phyloP scores from a whole-genome alignment of 1,284 basidiomycete genomes.

The Pseudozyma pruni region DNA sequence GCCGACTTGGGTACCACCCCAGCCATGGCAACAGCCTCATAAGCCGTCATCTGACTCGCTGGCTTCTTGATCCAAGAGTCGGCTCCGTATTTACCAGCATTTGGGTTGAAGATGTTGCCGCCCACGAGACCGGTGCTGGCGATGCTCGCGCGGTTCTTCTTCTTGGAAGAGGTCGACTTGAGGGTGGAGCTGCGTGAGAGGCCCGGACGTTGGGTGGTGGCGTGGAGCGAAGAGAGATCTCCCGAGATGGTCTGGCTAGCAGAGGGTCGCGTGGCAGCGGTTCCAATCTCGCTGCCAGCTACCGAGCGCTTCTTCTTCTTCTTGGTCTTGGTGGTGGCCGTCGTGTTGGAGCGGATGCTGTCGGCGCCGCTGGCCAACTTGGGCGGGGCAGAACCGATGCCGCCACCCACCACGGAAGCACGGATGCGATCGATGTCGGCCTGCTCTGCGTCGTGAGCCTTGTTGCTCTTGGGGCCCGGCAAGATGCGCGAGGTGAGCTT shows the following conservation, averaged over 20 bases:
- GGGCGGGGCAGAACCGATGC: constrained; percentile 30
- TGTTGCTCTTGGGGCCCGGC: constrained; percentile 56
- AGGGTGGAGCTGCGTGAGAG: constrained; percentile 47
- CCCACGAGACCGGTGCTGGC: constrained; percentile 33
- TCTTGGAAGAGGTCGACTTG: constrained; percentile 51
- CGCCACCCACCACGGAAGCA: constrained; percentile 57
- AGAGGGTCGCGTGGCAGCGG: constrained; percentile 51
- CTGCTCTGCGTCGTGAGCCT: constrained; percentile 31
- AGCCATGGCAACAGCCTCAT: constrained; percentile 57
- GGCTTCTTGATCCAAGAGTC: constrained; percentile 54
- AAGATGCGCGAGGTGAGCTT: constrained; percentile 50
- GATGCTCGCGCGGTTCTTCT: constrained; percentile 54
- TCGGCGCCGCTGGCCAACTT: constrained; percentile 26
- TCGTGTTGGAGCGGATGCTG: constrained; percentile 36
- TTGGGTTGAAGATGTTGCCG: constrained; percentile 46
- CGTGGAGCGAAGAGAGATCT: constrained; percentile 42
- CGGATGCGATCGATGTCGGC: constrained; percentile 53
- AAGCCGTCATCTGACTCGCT: constrained; percentile 45
- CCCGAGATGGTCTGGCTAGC: constrained; percentile 47
- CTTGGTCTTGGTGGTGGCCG: constrained; percentile 43
- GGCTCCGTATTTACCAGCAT: constrained; percentile 50
- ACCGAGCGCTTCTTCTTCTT: constrained; percentile 50
- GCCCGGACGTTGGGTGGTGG: constrained; percentile 16
- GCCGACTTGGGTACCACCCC: constrained; percentile 49
- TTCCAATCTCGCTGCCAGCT: constrained; percentile 62